Evolutionary conservation across 805 yeast genomes (phyloP), one percentile per base, ranked within the genome.

Genomic region (Pichia ethanolica): DNA sequence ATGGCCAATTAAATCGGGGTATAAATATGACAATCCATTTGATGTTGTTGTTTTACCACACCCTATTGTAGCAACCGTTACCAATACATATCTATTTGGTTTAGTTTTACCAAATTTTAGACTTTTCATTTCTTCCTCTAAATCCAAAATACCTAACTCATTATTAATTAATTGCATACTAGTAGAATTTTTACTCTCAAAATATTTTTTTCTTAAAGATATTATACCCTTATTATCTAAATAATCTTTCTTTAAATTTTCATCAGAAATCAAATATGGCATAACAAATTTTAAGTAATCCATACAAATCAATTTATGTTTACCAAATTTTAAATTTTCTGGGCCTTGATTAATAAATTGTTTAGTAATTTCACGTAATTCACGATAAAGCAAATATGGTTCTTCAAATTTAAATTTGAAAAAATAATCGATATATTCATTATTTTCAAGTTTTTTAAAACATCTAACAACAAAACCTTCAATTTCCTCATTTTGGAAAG

Each of bases 361-460:
- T 60, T 78, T 82, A 0, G 97, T 89, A 2, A 81, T 86, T 59
- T 93, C 98, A 56, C 99, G 75, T 78, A 95, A 81, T 58, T 86
- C 87, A 51, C 99, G 75, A 65, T 89, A 93, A 75, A 93, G 75
- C 42, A 89, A 68, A 62, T 93, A 93, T 0, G 99, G 99, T 67
- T 93, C 96, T 56, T 89, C 96, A 64, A 93, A 93, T 66, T 93
- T 93, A 70, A 72, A 93, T 67, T 93, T 93, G 78, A 89, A 93
- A 66, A 91, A 87, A 59, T 77, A 89, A 54, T 82, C 86, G 4
- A 5, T 34, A 20, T 34, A 20, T 35, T 25, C 11, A n/a, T 10
- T 32, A 10, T 20, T 20, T 20, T 35, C 53, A 30, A 44, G 52
- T 14, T 52, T 54, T 7, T 57, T 50, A 42, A 74, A 72, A 57